These are phyloP conservation scores for Auricularia sp. DNA, from an alignment of 768 basidiomycete species.

Conservation along the genomic window DNA sequence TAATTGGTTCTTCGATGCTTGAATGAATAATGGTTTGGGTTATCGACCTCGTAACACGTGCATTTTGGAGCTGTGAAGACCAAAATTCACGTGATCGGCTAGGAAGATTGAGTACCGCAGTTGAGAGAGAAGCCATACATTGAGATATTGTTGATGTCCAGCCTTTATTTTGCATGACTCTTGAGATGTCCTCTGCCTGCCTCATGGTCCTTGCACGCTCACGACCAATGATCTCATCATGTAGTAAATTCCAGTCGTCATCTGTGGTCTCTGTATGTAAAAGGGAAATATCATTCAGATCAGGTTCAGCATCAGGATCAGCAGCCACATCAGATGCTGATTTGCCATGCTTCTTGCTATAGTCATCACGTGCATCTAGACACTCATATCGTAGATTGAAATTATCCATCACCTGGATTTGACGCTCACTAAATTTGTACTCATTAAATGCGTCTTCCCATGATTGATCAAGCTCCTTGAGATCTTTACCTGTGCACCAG, in stretches of 20 bases:
- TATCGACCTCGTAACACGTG: too few relatives aligned
- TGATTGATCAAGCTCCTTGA: background rate
- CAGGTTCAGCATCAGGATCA: background rate
- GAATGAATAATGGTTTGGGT: too few relatives aligned
- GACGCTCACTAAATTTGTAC: constrained; percentile 11
- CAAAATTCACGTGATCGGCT: background rate
- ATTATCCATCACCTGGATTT: constrained; percentile 16
- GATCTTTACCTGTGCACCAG: background rate
- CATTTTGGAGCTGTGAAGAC: background rate
- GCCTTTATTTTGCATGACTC: too few relatives aligned
- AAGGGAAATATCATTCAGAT: background rate
- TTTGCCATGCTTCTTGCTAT: background rate
- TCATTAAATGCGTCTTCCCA: constrained; percentile 11
- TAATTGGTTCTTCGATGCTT: too few relatives aligned
- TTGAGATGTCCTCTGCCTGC: too few relatives aligned
- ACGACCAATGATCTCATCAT: too few relatives aligned
- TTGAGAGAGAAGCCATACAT: background rate
- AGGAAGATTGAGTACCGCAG: background rate
- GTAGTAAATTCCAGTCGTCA: too few relatives aligned
- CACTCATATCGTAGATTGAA: constrained; percentile 23
- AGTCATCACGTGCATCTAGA: constrained; percentile 24
- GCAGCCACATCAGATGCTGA: background rate
- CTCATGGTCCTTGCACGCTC: too few relatives aligned
- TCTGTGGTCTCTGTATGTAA: too few relatives aligned
- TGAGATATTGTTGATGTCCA: background rate